Conservation (phyloP, 176 grass and related monocot genomes). For the Puya raimondii region DNA sequence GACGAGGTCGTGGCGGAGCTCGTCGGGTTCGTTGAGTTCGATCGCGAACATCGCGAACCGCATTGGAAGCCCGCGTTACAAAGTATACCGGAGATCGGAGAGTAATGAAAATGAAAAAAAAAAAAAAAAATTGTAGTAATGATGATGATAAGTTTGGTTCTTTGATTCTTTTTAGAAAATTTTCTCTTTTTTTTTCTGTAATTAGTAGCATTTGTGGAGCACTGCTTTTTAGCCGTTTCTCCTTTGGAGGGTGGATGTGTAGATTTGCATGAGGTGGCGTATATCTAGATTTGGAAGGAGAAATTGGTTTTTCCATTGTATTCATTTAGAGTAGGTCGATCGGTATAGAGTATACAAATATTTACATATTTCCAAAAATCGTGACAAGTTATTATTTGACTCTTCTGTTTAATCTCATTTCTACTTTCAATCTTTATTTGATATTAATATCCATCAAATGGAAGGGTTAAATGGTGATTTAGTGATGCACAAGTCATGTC, state of each 20-base stretch:
- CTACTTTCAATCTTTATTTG: no score
- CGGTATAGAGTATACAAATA: no score
- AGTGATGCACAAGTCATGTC: no score
- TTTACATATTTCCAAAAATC: no score
- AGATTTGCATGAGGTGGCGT: not conserved
- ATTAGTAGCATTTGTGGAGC: not conserved
- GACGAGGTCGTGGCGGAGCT: slow-evolving; percentile 37
- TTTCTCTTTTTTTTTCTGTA: not conserved
- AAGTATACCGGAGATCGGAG: slow-evolving; percentile 37
- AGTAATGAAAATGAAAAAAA: not conserved
- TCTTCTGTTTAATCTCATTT: no score
- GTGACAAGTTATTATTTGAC: no score
- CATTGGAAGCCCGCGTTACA: slow-evolving; percentile 44
- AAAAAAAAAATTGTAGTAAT: not conserved
- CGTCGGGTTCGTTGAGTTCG: slow-evolving; percentile 16
- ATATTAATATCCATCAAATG: no score
- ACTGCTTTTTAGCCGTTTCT: not conserved
- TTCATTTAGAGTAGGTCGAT: no score
- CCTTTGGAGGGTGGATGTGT: not conserved
- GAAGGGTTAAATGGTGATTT: no score
- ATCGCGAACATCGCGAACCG: not conserved
- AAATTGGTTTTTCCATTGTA: not conserved
- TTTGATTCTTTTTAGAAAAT: slow-evolving; percentile 15
- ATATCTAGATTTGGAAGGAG: not conserved
- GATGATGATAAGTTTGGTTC: not conserved